phyloP scores from a whole-genome alignment of 2,329 filamentous ascomycete species.

The Fusarium oxysporum region DNA sequence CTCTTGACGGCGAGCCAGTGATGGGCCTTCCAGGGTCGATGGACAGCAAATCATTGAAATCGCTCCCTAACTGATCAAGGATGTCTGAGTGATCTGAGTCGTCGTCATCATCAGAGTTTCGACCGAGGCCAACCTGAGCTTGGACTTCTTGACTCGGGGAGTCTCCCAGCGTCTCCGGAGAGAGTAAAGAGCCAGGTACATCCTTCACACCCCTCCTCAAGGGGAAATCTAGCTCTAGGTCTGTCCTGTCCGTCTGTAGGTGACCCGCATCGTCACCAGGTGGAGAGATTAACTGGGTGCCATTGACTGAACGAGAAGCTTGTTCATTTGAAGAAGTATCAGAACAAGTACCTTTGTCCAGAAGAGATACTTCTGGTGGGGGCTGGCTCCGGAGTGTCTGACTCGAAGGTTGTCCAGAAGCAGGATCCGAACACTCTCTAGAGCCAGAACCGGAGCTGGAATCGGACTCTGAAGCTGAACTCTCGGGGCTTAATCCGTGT shows the following conservation, averaged over 20 bases:
- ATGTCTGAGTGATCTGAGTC: not conserved
- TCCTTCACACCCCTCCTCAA: not conserved
- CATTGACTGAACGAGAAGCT: not conserved
- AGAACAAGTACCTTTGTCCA: not conserved
- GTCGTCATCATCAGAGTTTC: not conserved
- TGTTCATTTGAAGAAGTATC: not conserved
- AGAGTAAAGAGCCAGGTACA: not conserved
- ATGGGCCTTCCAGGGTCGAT: not conserved
- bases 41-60: not conserved
- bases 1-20: not conserved
- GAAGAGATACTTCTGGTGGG: slow-evolving; percentile 5
- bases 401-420: not conserved
- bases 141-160: not conserved
- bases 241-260: not conserved
- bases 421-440: not conserved
- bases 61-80: not conserved
- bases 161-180: not conserved
- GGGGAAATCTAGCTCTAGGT: not conserved
- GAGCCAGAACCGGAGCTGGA: not conserved
- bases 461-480: not conserved
- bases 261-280: not conserved
- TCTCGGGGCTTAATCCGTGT: not conserved
- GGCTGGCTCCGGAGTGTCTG: not conserved
- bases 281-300: not conserved
- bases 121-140: not conserved